phyloP scores from a whole-genome alignment of 2,329 filamentous ascomycete species.

The Fusarium annulatum region DNA sequence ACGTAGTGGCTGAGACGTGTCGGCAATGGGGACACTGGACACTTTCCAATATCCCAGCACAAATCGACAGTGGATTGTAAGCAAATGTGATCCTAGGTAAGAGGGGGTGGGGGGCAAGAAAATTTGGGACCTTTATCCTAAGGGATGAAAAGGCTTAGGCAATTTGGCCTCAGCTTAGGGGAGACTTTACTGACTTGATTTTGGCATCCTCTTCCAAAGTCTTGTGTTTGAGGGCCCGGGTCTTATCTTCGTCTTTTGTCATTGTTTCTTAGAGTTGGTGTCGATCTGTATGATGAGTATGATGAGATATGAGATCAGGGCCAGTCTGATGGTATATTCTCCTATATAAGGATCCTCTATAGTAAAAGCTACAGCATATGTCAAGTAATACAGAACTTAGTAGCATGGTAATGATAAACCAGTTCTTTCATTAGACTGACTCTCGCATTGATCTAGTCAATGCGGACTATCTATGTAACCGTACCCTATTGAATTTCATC shows the following conservation, averaged over 20 bases:
- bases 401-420: neutral
- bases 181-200: neutral
- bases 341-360: constrained; percentile 7
- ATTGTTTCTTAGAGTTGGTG: neutral
- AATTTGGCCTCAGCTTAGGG: neutral
- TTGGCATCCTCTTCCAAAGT: neutral
- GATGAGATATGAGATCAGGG: neutral
- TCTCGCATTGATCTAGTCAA: constrained; percentile 3
- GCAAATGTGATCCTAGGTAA: neutral
- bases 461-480: constrained; percentile 10
- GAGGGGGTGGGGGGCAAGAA: neutral
- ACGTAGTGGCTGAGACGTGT: constrained; percentile 63
- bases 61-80: constrained; percentile 66
- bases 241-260: neutral
- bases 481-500: constrained; percentile 18
- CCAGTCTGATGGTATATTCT: neutral
- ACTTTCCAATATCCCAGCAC: constrained; percentile 56
- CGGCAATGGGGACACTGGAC: constrained; percentile 64
- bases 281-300: neutral
- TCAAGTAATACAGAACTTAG: neutral
- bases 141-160: neutral
- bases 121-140: neutral
- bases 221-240: neutral
- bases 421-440: constrained; percentile 6
- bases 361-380: neutral